Conservation (phyloP, 768 basidiomycete species). For the Podaxis sp. region DNA sequence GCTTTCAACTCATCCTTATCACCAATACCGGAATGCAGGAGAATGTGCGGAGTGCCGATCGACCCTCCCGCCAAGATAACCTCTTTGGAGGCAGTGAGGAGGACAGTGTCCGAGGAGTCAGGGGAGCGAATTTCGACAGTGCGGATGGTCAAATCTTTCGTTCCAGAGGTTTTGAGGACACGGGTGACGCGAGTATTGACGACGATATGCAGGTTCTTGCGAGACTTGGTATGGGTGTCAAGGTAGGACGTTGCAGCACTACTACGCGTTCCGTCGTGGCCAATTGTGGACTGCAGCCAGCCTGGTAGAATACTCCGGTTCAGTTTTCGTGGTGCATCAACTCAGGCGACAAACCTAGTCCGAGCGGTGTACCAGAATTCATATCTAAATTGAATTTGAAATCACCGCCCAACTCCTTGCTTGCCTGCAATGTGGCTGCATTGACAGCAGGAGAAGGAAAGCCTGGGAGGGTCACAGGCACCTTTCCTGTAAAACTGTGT, state of each 20-base stretch:
- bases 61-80: slow-evolving; percentile 19
- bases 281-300: slow-evolving; percentile 25
- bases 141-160: slow-evolving; percentile 4
- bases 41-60: slow-evolving; percentile 19
- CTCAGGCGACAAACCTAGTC: slow-evolving; percentile 4
- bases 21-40: slow-evolving; percentile 22
- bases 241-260: slow-evolving; percentile 28
- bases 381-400: slow-evolving; percentile 17
- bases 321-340: not conserved
- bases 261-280: slow-evolving; percentile 22
- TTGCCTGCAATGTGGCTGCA: slow-evolving; percentile 22
- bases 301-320: slow-evolving; percentile 9
- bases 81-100: slow-evolving; percentile 23
- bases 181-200: slow-evolving; percentile 27
- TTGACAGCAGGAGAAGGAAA: slow-evolving; percentile 16
- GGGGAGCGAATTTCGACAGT: slow-evolving; percentile 14
- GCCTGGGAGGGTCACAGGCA: slow-evolving; percentile 19
- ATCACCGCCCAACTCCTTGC: slow-evolving; percentile 13
- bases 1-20: slow-evolving; percentile 15
- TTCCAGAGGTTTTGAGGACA: slow-evolving; percentile 8
- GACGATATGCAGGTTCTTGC: slow-evolving; percentile 32
- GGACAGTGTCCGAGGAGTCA: not conserved
- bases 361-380: slow-evolving; percentile 17
- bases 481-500: slow-evolving; percentile 21
- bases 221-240: slow-evolving; percentile 19